These are phyloP conservation scores for Rhodotorula sphaerocarpa DNA, from an alignment of 768 basidiomycete species.

Conservation along the genomic window DNA sequence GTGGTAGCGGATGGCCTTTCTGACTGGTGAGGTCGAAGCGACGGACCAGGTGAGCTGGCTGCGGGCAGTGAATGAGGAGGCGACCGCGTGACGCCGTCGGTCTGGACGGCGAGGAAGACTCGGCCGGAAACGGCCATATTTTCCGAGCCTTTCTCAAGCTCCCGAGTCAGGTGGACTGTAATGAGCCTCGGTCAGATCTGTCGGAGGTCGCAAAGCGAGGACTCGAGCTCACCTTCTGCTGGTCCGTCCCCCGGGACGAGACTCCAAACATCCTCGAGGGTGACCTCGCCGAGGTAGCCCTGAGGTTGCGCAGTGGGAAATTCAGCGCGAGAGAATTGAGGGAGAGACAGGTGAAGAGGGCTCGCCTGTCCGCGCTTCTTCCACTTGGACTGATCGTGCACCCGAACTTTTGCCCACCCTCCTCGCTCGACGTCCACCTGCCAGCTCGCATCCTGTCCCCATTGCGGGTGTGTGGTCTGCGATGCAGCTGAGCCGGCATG, in stretches of 20 bases:
- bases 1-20: too few relatives aligned
- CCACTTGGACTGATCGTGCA: conserved; percentile 27
- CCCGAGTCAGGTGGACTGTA: conserved; percentile 3
- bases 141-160: conserved; percentile 25
- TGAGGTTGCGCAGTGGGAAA: background rate
- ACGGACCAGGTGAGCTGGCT: too few relatives aligned
- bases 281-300: conserved; percentile 33
- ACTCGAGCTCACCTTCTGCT: conserved; percentile 7
- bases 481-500: background rate
- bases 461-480: conserved; percentile 2
- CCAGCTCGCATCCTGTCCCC: conserved; percentile 15
- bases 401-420: conserved; percentile 8
- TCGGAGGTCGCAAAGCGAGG: background rate
- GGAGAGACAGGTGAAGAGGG: rapidly evolving
- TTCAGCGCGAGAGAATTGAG: background rate
- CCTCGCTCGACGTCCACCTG: conserved; percentile 18
- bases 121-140: conserved; percentile 30
- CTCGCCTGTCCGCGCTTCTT: conserved; percentile 22
- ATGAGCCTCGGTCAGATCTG: background rate
- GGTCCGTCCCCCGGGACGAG: conserved; percentile 2
- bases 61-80: too few relatives aligned
- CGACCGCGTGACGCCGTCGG: background rate
- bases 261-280: conserved; percentile 8
- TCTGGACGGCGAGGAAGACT: conserved; percentile 6
- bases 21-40: too few relatives aligned